Evolutionary conservation across 2,329 filamentous ascomycete genomes (phyloP), one percentile per base, ranked within the genome.

Genomic region (Colletotrichum sidae): DNA sequence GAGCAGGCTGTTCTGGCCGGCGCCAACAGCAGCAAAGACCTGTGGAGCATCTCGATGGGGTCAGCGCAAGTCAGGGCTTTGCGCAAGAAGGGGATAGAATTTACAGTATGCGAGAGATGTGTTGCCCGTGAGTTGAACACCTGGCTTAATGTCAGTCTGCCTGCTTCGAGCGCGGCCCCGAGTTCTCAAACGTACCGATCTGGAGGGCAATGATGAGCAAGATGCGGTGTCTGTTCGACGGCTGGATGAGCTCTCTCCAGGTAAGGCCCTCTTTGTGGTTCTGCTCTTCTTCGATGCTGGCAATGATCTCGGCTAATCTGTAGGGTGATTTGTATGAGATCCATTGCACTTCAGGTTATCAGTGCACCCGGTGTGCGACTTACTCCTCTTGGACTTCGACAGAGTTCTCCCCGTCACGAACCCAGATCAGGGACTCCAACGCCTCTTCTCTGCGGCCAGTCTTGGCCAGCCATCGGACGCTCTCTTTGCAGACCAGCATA

Each of bases 141-240:
- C 74, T 73, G 15, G 9, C 44, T 2, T 2, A 15, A 17, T 8
- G 37, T 61, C 2, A 56, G 45, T n/a, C n/a, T 38, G 2, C 15
- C 13, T 1, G n/a, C 13, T 12, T 7, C 37, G n/a, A 15, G 12
- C 1, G 33, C 12, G n/a, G 4, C 1, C 2, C n/a, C n/a, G 8
- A 25, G 15, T 42, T 46, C 42, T 15, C n/a, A 49, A 34, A 42
- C 65, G 8, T 75, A 73, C 78, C 78, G 34, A 84, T 79, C 61
- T 85, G 83, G 12, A 84, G 81, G n/a, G 81, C 79, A 55, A 86
- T 75, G 13, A 82, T 79, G 34, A 84, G 74, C 67, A 83, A 76
- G 56, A 86, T 75, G 12, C 84, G 79, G 67, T 78, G 79, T 33
- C 83, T 75, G 70, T 84, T 85, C 6, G 75, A 78, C 0, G 82